Evolutionary conservation across 2,329 filamentous ascomycete genomes (phyloP).

Genomic region (Claviceps humidiphila): DNA sequence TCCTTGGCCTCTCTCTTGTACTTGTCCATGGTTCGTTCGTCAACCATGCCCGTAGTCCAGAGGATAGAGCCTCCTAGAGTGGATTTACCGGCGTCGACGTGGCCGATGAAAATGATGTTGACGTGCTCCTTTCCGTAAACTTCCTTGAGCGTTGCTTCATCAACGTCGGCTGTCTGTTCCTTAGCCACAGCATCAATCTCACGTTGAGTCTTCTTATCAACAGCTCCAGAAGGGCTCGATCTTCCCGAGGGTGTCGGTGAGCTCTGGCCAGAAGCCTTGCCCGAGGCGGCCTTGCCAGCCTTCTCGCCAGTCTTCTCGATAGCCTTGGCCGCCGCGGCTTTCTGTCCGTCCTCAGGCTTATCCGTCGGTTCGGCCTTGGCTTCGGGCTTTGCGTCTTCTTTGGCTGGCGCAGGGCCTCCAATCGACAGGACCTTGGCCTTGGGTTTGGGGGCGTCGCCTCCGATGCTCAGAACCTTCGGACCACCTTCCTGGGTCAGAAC

Average conservation of each 20-base stretch:
- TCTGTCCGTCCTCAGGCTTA: conserved; percentile 58
- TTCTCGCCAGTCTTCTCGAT: conserved; percentile 79
- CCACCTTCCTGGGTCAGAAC: conserved; percentile 40
- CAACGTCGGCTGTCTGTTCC: conserved; percentile 64
- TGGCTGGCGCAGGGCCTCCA: conserved; percentile 20
- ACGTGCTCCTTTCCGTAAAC: conserved; percentile 90
- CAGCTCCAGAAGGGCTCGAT: conserved; percentile 55
- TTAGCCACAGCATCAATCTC: conserved; percentile 75
- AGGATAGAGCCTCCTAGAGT: conserved; percentile 89
- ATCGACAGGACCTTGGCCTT: conserved; percentile 35
- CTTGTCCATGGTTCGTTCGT: conserved; percentile 95
- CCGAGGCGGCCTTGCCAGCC: conserved; percentile 26
- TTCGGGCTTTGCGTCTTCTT: conserved; percentile 34
- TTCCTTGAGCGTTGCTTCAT: conserved; percentile 66
- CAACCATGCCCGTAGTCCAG: conserved; percentile 96
- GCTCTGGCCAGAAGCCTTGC: conserved; percentile 50
- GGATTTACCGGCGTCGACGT: conserved; percentile 97
- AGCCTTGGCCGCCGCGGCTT: conserved; percentile 76
- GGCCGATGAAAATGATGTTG: conserved; percentile 95
- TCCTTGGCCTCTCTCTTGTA: conserved; percentile 97
- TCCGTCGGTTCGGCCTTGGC: conserved; percentile 33
- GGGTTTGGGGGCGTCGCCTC: conserved; percentile 42
- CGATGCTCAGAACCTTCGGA: conserved; percentile 57
- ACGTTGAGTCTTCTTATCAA: conserved; percentile 40
- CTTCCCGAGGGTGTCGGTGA: conserved; percentile 76